Base-by-base conservation (phyloP, 2,329 filamentous ascomycete species). In the Paecilomyces dactylethromorphus region DNA sequence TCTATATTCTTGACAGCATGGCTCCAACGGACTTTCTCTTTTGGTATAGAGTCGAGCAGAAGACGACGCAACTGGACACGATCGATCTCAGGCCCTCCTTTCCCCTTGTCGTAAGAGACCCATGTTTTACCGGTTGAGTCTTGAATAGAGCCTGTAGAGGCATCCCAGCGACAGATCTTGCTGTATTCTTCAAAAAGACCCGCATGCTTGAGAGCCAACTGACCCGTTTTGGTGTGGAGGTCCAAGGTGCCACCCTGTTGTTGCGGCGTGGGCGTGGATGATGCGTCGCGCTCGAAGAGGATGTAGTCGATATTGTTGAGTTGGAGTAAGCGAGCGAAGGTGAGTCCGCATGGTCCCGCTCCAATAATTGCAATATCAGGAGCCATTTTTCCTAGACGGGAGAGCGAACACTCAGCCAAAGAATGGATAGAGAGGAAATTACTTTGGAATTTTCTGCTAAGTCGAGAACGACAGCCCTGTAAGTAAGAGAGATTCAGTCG, bases 81-180 rank as follows among this genome's bases (percentile, higher is more conserved):
- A 62, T 79, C 77, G 33, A 78, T 76, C 63, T 79, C 77, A 0
- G 77, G 77, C 13, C 69, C 62, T 50, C 73, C 69, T 4, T 61
- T 62, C 3, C 64, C 68, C 32, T 69, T 56, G 21, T 39, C 31
- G 39, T 32, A 26, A 26, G 39, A 15, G 29, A 55, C 22, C 3
- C 3, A 45, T 7, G 35, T 45, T 45, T 53, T 56, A 6, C 58
- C 60, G 24, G 32, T 22, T 3, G 35, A 24, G 21, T 58, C 54
- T 6, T 53, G 57, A 26, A 66, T 54, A 12, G 50, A 33, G 1
- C 35, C 53, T 3, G 58, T 45, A 45, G 15, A 56, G 5, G 62
- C 65, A 26, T 64, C 60, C 57, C 58, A 64, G 5, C 67, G 61
- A 1, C 63, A 63, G 12, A 66, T 29, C 29, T 56, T 58, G 18